Base-by-base conservation (phyloP, 768 basidiomycete species). In the Suillus cothurnatus region DNA sequence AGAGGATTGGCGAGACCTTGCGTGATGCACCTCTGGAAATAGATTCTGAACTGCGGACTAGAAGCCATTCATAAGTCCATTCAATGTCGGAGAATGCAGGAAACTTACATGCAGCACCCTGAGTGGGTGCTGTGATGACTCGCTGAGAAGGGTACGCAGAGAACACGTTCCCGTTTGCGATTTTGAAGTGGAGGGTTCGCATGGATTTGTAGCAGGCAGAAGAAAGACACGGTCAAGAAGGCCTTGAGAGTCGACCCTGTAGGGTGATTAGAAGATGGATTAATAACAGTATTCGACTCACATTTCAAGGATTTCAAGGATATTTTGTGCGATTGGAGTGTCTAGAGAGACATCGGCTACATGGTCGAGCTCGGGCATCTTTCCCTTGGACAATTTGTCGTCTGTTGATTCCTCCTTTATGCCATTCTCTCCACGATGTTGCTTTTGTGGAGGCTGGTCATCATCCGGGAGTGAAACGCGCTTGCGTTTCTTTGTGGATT, bases 151-250 rank as follows among this genome's bases (percentile, higher is more conserved):
- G 1, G 83, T 72, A 28, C 89, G 86, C 50, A 92, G 78, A 5
- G 87, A 87, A 67, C 79, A 79, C 0, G 78, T 69, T 62, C 68
- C 70, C 3, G 76, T 68, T 53, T 74, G 71, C 11, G 76, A 69
- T 38, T 76, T 75, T 53, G 79, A 80, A 12, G 82, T 79, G 21
- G 81, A 76, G 1, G 84, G 79, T n/a, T 79, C 73, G 45, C 78
- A 73, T 50, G 79, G 76, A 68, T 80, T 74, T 8, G 69, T 67
- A 61, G 79, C 73, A 26, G 80, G 79, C 28, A 88, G 78, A 43
- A 88, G 86, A 72, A 91, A 90, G 67, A 91, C 89, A 69, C 92
- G 89, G 81, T 94, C 92, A 12, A 94, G 86, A 6, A 94, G 80
- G 56, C 88, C 90, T 68, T 92, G 91, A 0, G 82, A 82, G 74